Percentiles rank a stretch among this genome's conserved stretches.
phyloP scores from a whole-genome alignment of 306 rosid species.

The Vigna hirtella region DNA sequence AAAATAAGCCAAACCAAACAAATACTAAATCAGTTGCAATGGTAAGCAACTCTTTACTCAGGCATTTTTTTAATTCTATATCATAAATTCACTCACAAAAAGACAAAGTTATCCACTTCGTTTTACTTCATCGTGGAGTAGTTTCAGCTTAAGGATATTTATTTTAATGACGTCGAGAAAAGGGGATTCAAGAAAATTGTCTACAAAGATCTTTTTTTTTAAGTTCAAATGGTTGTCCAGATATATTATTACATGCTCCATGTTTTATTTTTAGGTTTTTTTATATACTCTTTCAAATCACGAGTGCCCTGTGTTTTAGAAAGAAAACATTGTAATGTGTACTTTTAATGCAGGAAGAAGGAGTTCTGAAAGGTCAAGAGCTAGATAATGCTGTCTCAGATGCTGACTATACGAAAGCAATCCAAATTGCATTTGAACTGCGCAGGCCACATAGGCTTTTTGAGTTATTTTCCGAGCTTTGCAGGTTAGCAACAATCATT shows the following conservation, averaged over 20 bases:
- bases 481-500: conserved; percentile 67
- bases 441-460: conserved; percentile 83
- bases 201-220: neutral
- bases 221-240: neutral
- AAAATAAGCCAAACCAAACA: neutral
- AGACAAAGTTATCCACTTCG: neutral
- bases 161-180: neutral
- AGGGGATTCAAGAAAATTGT: neutral
- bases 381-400: conserved; percentile 92
- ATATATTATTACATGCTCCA: conserved; percentile 7
- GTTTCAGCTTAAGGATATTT: neutral
- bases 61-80: conserved; percentile 2
- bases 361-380: conserved; percentile 91
- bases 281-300: neutral
- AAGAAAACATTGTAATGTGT: conserved; percentile 19
- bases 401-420: conserved; percentile 85
- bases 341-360: conserved; percentile 76
- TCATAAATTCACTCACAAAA: neutral
- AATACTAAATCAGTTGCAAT: neutral
- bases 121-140: neutral
- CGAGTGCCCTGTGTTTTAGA: neutral
- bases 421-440: conserved; percentile 83
- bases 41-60: neutral
- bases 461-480: conserved; percentile 70
- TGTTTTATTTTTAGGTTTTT: neutral